A percentile compares a stretch with the other conserved stretches of the same genome.
phyloP scores from a whole-genome alignment of 805 yeast species.

The Candida silvatica region DNA sequence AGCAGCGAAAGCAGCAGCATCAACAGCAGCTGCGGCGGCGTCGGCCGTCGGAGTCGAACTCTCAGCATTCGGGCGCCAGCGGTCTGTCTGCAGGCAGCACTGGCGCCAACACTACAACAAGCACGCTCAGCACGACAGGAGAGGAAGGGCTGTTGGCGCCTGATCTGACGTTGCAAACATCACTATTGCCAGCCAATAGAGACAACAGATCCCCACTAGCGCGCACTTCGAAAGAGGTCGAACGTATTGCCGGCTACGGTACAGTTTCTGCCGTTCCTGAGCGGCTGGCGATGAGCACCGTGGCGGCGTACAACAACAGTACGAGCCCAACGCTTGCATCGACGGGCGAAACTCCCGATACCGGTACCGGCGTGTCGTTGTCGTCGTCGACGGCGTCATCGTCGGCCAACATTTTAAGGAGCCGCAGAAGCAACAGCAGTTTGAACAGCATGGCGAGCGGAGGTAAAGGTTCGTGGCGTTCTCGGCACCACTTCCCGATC shows the following conservation, averaged over 20 bases:
- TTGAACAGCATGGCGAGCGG: background rate
- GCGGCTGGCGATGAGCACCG: background rate
- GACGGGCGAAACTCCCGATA: too few species aligned
- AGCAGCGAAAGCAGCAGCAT: too few species aligned
- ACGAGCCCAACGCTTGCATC: too few species aligned
- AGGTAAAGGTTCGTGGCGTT: conserved; percentile 1
- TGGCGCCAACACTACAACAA: background rate
- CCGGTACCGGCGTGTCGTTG: too few species aligned
- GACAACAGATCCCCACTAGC: conserved; percentile 23
- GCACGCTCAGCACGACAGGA: background rate
- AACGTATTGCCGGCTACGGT: conserved; percentile 17
- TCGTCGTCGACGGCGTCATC: too few species aligned
- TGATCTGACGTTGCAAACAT: conserved; percentile 23
- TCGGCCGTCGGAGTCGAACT: too few species aligned
- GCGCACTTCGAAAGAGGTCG: conserved; percentile 23
- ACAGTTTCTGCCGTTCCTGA: background rate
- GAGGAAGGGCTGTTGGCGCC: conserved; percentile 13
- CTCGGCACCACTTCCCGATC: conserved; percentile 17
- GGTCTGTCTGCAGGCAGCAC: too few species aligned
- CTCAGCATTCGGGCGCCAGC: too few species aligned
- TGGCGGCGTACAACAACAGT: too few species aligned
- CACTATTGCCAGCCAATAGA: conserved; percentile 13
- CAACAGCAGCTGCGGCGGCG: too few species aligned
- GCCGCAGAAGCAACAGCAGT: background rate
- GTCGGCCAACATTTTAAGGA: too few species aligned